These are phyloP conservation scores for Aureobasidium sp. DNA, from an alignment of 2,329 filamentous ascomycete genomes.

Conservation along the genomic window DNA sequence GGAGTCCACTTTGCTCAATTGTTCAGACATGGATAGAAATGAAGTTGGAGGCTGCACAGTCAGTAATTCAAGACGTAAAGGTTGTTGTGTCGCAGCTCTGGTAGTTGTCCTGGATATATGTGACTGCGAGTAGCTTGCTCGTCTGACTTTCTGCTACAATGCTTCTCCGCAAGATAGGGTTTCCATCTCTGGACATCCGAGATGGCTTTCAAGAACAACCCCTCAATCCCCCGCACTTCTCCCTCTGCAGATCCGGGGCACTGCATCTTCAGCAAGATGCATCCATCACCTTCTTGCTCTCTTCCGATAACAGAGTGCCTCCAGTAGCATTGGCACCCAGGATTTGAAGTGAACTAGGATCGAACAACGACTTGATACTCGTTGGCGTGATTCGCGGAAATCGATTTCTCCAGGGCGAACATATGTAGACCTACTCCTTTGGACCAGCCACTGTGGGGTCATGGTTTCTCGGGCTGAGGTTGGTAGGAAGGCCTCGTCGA, in stretches of 20 bases:
- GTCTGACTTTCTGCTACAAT: background rate
- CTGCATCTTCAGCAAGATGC: background rate
- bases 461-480: background rate
- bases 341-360: background rate
- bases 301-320: no score
- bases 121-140: background rate
- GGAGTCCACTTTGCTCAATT: constrained; percentile 4
- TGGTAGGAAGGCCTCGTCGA: no score
- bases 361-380: background rate
- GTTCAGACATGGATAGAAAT: background rate
- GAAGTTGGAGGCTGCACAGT: background rate
- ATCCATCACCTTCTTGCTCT: background rate
- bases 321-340: background rate
- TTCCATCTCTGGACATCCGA: constrained; percentile 1
- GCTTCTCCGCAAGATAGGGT: background rate
- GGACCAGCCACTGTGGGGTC: background rate
- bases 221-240: constrained; percentile 10
- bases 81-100: background rate
- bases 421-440: background rate
- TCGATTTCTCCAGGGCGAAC: background rate
- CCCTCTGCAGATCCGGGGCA: background rate
- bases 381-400: background rate
- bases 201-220: background rate
- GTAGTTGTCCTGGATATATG: background rate
- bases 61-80: background rate